Conservation (phyloP, 2,329 filamentous ascomycete genomes). For the Verticillium albo-atrum region DNA sequence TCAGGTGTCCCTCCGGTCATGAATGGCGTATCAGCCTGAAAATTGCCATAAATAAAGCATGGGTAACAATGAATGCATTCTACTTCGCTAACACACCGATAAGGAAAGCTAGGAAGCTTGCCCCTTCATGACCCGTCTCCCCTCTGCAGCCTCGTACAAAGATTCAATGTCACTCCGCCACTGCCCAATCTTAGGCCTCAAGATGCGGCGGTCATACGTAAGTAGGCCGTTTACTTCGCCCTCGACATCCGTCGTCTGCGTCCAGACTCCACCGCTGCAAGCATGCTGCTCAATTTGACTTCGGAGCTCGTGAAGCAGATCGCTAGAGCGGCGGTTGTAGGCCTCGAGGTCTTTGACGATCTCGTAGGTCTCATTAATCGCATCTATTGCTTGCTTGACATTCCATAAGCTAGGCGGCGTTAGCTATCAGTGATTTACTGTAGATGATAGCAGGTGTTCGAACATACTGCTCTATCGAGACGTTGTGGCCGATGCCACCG, state of each 20-base stretch:
- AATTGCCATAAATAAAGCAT: too few species aligned
- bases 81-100: too few species aligned
- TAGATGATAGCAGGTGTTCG: neutral
- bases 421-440: neutral
- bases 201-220: constrained; percentile 61
- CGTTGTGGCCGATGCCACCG: constrained; percentile 63
- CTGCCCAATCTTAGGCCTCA: constrained; percentile 50
- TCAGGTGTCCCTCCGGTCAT: too few species aligned
- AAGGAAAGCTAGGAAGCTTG: too few species aligned
- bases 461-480: constrained; percentile 54
- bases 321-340: constrained; percentile 63
- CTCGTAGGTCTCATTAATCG: constrained; percentile 65
- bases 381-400: constrained; percentile 49
- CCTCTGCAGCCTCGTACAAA: constrained; percentile 51
- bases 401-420: constrained; percentile 56
- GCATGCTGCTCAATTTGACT: constrained; percentile 56
- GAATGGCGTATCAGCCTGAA: too few species aligned
- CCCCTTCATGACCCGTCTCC: too few species aligned
- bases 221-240: constrained; percentile 69
- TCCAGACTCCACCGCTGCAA: constrained; percentile 67
- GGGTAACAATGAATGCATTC: too few species aligned
- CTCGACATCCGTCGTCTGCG: constrained; percentile 71
- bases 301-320: constrained; percentile 56
- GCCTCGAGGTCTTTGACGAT: constrained; percentile 50
- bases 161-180: constrained; percentile 58